A percentile compares a stretch with the other conserved stretches of the same genome.
Evolutionary conservation across 1,139 yeast species (phyloP).

Genomic region (Yarrowia galli): DNA sequence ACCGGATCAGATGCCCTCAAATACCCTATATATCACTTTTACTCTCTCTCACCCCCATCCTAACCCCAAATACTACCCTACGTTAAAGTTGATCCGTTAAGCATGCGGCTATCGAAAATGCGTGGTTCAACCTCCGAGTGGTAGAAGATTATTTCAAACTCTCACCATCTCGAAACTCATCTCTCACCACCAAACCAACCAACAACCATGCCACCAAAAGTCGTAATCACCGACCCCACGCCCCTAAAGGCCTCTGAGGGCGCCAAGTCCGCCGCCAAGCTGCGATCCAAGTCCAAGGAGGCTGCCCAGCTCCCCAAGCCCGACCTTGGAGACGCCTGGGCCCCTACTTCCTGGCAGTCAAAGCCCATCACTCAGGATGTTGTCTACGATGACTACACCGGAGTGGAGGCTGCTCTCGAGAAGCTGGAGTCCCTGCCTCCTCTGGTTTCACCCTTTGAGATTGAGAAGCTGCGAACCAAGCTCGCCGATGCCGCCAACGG

Average conservation of each 20-base stretch:
- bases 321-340: slow-evolving; percentile 47
- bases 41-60: neutral
- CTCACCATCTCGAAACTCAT: slow-evolving; percentile 20
- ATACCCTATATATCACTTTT: too few relatives aligned
- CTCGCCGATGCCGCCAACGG: slow-evolving; percentile 55
- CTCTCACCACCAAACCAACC: neutral
- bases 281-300: slow-evolving; percentile 50
- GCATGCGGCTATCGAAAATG: slow-evolving; percentile 15
- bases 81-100: slow-evolving; percentile 1
- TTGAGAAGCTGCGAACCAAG: slow-evolving; percentile 49
- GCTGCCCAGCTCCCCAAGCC: slow-evolving; percentile 40
- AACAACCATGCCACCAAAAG: slow-evolving; percentile 41
- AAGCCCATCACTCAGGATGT: slow-evolving; percentile 57
- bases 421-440: slow-evolving; percentile 56
- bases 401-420: slow-evolving; percentile 53
- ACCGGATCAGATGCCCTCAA: too few relatives aligned
- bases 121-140: neutral
- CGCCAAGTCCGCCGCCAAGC: slow-evolving; percentile 53
- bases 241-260: slow-evolving; percentile 51
- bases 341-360: slow-evolving; percentile 55
- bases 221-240: slow-evolving; percentile 50
- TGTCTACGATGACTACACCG: slow-evolving; percentile 52
- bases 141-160: slow-evolving; percentile 14
- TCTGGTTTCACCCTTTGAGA: slow-evolving; percentile 53
- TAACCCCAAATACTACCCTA: neutral